phyloP scores from a whole-genome alignment of 495 filamentous ascomycete genomes.

The Chaetomium fimeti region DNA sequence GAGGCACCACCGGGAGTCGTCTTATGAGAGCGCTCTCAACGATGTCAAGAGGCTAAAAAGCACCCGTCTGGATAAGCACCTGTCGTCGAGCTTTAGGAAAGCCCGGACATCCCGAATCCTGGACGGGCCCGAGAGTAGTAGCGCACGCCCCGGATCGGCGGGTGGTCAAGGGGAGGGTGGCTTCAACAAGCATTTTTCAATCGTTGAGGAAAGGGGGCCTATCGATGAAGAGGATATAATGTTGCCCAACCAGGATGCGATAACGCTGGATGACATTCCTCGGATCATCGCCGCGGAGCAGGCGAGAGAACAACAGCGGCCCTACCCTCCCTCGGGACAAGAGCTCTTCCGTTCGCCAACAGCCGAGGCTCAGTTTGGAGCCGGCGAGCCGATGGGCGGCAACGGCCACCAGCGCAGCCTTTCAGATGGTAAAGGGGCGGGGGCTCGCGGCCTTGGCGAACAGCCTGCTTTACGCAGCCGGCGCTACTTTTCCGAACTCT shows the following conservation, averaged over 20 bases:
- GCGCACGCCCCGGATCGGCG: slow-evolving; percentile 74
- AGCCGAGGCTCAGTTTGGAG: slow-evolving; percentile 58
- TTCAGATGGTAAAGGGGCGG: slow-evolving; percentile 60
- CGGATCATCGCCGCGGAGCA: slow-evolving; percentile 94
- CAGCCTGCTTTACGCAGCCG: slow-evolving; percentile 56
- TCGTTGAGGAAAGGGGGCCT: slow-evolving; percentile 80
- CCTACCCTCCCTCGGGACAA: slow-evolving; percentile 73
- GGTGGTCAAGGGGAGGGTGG: slow-evolving; percentile 61
- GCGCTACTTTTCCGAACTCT: slow-evolving; percentile 93
- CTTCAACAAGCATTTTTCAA: slow-evolving; percentile 60
- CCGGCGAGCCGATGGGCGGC: slow-evolving; percentile 18
- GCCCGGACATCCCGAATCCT: slow-evolving; percentile 89
- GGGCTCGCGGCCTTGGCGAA: slow-evolving; percentile 48
- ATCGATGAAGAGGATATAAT: slow-evolving; percentile 73
- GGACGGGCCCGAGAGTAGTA: slow-evolving; percentile 80
- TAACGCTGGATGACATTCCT: slow-evolving; percentile 97
- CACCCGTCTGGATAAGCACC: slow-evolving; percentile 86
- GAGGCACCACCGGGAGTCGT: slow-evolving; percentile 63
- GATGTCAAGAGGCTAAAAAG: slow-evolving; percentile 90
- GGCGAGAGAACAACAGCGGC: slow-evolving; percentile 86
- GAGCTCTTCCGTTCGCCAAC: slow-evolving; percentile 67
- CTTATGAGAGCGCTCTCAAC: slow-evolving; percentile 92
- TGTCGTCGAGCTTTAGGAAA: slow-evolving; percentile 87
- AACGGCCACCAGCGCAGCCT: slow-evolving; percentile 73
- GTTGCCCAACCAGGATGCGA: slow-evolving; percentile 84